Evolutionary conservation across 2,329 filamentous ascomycete species (phyloP), one percentile per base, ranked within the genome.

Genomic region (Dichotomopilus funicola): DNA sequence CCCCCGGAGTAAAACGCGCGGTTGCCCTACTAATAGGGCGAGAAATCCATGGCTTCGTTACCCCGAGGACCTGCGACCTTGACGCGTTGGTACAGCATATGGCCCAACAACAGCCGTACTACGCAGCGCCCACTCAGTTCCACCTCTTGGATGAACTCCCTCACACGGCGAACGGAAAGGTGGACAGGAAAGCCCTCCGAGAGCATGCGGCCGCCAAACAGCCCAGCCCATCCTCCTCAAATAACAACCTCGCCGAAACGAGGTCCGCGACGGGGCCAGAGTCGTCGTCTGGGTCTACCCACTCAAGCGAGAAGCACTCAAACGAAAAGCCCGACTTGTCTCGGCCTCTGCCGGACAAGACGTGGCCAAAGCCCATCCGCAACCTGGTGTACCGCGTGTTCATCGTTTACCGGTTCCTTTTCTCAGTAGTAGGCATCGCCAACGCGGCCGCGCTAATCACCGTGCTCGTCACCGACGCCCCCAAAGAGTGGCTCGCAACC

Each of bases 111-210:
- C 71, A 81, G 9, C 80, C 80, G 64, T 69, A 75, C 35, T 68
- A 71, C 27, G 66, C 79, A 4, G 63, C 49, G 8, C 54, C 69
- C 0, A 66, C 68, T 5, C 48, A 42, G 7, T 31, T 50, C 1
- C 48, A 50, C 37, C 8, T 10, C 48, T 12, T 50, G 12, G 48
- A n/a, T 31, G 9, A 34, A 2, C 71, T 83, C 33, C 77, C 78
- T 0, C 68, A 78, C 31, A 82, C 79, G 0, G 60, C 71, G 2
- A 82, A 83, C 57, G 80, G 80, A 45, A 83, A 83, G 66, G 73
- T 80, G 44, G 75, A 83, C 66, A 81, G 80, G 69, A 69, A 67
- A 27, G 66, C 68, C 5, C 72, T 83, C 3, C 67, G 65, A 6
- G 62, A 64, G 8, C 60, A 75, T 34, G 71, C 68, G 13, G 64